These are phyloP conservation scores for Grosmannia huntii DNA, from an alignment of 2,329 filamentous ascomycete species.

Conservation along the genomic window DNA sequence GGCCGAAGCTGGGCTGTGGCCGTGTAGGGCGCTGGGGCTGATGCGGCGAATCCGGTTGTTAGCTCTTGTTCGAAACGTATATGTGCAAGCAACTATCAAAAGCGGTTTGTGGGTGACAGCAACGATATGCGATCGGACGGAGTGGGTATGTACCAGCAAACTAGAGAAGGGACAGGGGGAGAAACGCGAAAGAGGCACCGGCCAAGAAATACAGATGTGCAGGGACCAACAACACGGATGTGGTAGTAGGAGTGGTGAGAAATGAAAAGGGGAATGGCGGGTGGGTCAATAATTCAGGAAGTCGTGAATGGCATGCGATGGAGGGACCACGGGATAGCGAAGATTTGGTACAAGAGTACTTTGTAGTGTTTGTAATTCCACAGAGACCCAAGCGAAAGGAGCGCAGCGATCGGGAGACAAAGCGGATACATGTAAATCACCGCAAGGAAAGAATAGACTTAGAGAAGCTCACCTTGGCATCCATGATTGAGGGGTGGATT, in stretches of 20 bases:
- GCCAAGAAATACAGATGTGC: background rate
- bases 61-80: background rate
- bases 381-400: background rate
- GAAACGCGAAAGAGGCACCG: background rate
- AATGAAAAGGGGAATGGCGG: background rate
- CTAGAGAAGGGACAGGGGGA: background rate
- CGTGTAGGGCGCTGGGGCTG: conserved; percentile 59
- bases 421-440: background rate
- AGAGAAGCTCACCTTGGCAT: conserved; percentile 2
- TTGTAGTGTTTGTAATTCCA: background rate
- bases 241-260: too few species aligned
- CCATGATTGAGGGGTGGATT: background rate
- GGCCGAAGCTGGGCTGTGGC: conserved; percentile 22
- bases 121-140: background rate
- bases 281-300: background rate
- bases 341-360: background rate
- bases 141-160: background rate
- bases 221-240: background rate
- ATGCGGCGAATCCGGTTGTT: conserved; percentile 3
- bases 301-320: background rate
- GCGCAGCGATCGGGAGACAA: background rate
- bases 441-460: background rate
- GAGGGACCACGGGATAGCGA: background rate
- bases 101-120: background rate
- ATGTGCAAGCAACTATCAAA: background rate